Evolutionary conservation across 305 asterid genomes (phyloP).

Genomic region (Solanum hybrid): DNA sequence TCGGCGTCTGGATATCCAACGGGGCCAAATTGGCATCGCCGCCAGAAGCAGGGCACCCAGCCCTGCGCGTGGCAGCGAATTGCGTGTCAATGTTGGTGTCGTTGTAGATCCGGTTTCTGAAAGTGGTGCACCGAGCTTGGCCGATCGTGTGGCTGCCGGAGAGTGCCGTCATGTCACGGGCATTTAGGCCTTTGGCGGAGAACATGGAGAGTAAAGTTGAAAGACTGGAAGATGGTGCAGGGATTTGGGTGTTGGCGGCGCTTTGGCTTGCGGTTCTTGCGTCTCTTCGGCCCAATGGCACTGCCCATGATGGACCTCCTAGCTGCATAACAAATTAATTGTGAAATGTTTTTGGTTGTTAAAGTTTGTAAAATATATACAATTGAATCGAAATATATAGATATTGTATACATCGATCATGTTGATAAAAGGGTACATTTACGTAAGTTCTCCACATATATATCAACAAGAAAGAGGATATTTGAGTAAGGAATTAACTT

Average conservation of each 20-base stretch:
- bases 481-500: background rate
- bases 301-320: slow-evolving; percentile 35
- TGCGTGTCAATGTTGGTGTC: slow-evolving; percentile 31
- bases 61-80: slow-evolving; percentile 28
- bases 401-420: background rate
- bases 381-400: background rate
- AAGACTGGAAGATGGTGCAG: slow-evolving; percentile 24
- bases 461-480: background rate
- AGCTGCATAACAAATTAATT: background rate
- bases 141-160: slow-evolving; percentile 54
- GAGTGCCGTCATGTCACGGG: slow-evolving; percentile 42
- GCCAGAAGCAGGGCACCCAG: slow-evolving; percentile 29
- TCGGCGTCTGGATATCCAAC: slow-evolving; percentile 22
- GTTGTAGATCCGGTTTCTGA: slow-evolving; percentile 31
- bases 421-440: background rate
- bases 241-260: slow-evolving; percentile 31
- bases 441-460: background rate
- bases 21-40: slow-evolving; percentile 23
- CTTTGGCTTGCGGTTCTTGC: slow-evolving; percentile 32
- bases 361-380: background rate
- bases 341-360: background rate
- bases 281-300: slow-evolving; percentile 37
- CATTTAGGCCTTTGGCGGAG: slow-evolving; percentile 26
- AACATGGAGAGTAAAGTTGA: slow-evolving; percentile 23
- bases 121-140: slow-evolving; percentile 31